Base-by-base conservation (phyloP, 2,329 filamentous ascomycete species). In the Amauroascus niger region DNA sequence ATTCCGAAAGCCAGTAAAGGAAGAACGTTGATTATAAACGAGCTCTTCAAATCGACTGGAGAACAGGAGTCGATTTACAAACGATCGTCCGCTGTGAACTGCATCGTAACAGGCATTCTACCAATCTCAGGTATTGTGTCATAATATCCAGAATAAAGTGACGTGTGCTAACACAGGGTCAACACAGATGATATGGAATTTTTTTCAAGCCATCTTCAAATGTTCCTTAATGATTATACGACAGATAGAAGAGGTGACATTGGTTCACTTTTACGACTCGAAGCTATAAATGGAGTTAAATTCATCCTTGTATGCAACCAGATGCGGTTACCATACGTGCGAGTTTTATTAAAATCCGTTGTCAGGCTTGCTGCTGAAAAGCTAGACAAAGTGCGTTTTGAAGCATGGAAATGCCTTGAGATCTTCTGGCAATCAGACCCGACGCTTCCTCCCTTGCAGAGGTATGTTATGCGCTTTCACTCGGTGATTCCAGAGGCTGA, bases 221-320 rank as follows among this genome's bases (percentile, higher is more conserved):
- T 54, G 1, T 73, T 72, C 35, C 70, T 98, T 26, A 85, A 91
- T 59, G 90, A 98, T 65, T 97, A 97, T 64, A 95, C 88, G 0
- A 90, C 88, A 2, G 91, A 88, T 60, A 84, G 90, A 13, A 78
- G 89, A 54, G 93, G 93, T 14, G 93, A 98, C 64, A 79, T 97
- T 47, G 93, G 93, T 4, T 95, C 90, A 0, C 80, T 90, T 50
- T 86, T 95, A 3, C 80, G 93, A 2, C 74, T 91, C 4, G 85
- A 90, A 67, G 90, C 88, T 22, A 77, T 96, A 11, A 78, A 80
- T 56, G 81, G 81, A 1, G 74, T 88, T 1, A 81, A 62, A 11
- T 59, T 61, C 11, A 60, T 71, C 35, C 58, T 71, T 13, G 56
- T 60, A 41, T 52, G 51, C 28, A 63, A 61, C 60, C 32, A 20